Conservation (phyloP, 306 rosid species). For the Prinsepia uniflora region DNA sequence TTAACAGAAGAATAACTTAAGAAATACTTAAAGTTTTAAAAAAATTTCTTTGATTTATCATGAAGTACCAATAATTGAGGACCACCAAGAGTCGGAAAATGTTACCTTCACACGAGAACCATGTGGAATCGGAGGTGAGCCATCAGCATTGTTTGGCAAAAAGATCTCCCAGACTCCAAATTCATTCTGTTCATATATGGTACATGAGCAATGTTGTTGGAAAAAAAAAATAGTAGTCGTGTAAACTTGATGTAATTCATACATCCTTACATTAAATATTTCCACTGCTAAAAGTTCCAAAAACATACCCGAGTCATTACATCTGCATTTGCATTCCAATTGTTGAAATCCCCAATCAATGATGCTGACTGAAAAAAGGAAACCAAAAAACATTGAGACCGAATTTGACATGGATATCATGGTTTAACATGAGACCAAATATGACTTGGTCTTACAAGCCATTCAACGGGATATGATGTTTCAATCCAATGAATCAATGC, state of each 20-base stretch:
- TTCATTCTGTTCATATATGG: conserved; percentile 59
- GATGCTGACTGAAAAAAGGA: conserved; percentile 78
- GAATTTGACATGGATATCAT: no score
- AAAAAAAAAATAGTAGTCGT: conserved; percentile 1
- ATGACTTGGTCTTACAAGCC: no score
- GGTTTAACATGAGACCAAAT: no score
- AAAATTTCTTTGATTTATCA: background rate
- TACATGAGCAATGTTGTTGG: conserved; percentile 2
- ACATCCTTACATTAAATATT: background rate
- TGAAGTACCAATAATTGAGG: background rate
- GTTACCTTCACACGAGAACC: conserved; percentile 98
- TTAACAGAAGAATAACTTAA: background rate
- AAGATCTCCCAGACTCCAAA: conserved; percentile 99
- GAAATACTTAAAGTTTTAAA: background rate
- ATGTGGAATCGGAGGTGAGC: conserved; percentile 85
- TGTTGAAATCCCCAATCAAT: conserved; percentile 90
- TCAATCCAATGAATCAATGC: no score
- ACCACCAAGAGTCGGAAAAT: conserved; percentile 14
- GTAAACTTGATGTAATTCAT: background rate
- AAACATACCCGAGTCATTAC: conserved; percentile 73
- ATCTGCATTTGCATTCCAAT: conserved; percentile 90
- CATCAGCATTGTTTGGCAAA: conserved; percentile 92
- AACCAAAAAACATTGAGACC: background rate
- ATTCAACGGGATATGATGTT: no score
- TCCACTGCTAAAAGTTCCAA: background rate